Conservation (phyloP, 2,329 filamentous ascomycete genomes). For the Trichoderma sp. region DNA sequence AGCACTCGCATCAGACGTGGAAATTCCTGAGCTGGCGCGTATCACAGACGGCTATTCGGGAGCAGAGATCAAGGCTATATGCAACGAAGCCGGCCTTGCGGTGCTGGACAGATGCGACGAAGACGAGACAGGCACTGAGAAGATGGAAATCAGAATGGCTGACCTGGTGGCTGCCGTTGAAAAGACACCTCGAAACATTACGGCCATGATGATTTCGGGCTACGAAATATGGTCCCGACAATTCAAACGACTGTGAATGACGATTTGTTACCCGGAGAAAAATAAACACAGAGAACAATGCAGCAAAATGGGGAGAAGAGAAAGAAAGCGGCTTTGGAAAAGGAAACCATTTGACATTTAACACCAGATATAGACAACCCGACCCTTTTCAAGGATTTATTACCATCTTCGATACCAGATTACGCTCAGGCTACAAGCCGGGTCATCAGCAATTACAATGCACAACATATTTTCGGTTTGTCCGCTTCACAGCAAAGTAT, state of each 20-base stretch:
- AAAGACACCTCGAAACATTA: constrained; percentile 61
- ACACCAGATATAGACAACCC: not conserved
- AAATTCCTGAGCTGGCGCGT: constrained; percentile 64
- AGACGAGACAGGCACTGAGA: constrained; percentile 35
- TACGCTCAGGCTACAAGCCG: not conserved
- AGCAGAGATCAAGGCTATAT: constrained; percentile 71
- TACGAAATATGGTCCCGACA: constrained; percentile 61
- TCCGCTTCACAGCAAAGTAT: not conserved
- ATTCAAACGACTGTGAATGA: constrained; percentile 36
- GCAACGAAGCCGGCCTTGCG: constrained; percentile 49
- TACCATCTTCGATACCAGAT: not conserved
- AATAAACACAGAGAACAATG: not conserved
- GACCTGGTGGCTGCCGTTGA: constrained; percentile 51
- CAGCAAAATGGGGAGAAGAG: not conserved
- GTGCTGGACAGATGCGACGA: constrained; percentile 47
- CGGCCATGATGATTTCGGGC: constrained; percentile 58
- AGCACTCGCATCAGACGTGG: constrained; percentile 64
- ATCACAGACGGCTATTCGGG: constrained; percentile 79
- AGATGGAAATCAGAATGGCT: constrained; percentile 45
- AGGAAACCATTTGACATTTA: not conserved
- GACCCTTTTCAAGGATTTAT: not conserved
- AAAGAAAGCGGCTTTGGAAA: no score
- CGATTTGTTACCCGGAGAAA: no score
- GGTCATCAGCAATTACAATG: not conserved
- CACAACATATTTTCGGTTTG: not conserved